These are phyloP conservation scores for Betula pendula DNA, from an alignment of 306 rosid species.

Conservation along the genomic window DNA sequence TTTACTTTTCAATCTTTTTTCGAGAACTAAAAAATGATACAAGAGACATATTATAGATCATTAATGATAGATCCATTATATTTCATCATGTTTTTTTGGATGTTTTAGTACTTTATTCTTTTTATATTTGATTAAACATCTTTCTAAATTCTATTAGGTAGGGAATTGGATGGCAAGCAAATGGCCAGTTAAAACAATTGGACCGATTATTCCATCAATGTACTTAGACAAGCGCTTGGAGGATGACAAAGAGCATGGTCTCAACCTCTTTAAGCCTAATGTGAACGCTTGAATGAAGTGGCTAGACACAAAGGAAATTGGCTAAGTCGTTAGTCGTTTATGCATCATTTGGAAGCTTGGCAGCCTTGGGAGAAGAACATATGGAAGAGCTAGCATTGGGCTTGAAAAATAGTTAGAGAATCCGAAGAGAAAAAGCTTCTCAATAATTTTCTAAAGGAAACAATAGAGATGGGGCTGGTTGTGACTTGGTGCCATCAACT, in stretches of 20 bases:
- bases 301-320: slow-evolving; percentile 16
- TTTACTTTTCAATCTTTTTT: too few relatives aligned
- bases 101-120: background rate
- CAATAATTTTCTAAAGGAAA: background rate
- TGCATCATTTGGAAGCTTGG: slow-evolving; percentile 17
- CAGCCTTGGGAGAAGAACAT: slow-evolving; percentile 20
- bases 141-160: background rate
- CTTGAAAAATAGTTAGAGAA: slow-evolving; percentile 14
- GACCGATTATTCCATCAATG: slow-evolving; percentile 21
- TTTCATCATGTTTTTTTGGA: too few relatives aligned
- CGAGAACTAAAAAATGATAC: too few relatives aligned
- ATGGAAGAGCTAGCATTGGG: slow-evolving; percentile 11
- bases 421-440: slow-evolving; percentile 22
- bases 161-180: slow-evolving; percentile 22
- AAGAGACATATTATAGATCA: too few relatives aligned
- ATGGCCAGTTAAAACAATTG: slow-evolving; percentile 21
- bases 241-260: slow-evolving; percentile 16
- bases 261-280: slow-evolving; percentile 13
- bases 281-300: slow-evolving; percentile 9
- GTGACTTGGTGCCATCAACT: slow-evolving; percentile 21
- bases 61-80: too few relatives aligned
- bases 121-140: too few relatives aligned
- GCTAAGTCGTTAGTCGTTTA: slow-evolving; percentile 16
- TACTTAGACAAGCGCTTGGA: slow-evolving; percentile 24
- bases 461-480: background rate